Base-by-base conservation (phyloP, 2,329 filamentous ascomycete species). In the Fusarium sp. region DNA sequence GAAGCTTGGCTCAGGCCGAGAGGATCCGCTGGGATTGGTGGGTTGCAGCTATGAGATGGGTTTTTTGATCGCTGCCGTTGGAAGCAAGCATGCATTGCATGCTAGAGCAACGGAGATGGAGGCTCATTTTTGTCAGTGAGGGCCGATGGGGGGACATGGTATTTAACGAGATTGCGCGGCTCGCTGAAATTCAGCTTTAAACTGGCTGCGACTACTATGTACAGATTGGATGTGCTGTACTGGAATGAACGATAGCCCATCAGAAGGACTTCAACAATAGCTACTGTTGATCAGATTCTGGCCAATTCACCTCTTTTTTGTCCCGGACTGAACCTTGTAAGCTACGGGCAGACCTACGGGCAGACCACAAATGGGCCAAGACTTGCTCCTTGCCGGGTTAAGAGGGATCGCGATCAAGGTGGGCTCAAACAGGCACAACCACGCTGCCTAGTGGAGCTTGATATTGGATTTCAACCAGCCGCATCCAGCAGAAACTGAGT, bases 401-500 rank as follows among this genome's bases (percentile, higher is more conserved):
- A 65, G 38, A 58, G 48, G 55, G 61, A 65, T 65, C 62, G 53
- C 61, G 62, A 65, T 65, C 35, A 57, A 36, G 19, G 40, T 51
- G 55, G 60, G 39, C 45, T 45, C 29, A 46, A 62, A 15, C 45
- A 62, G 57, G 57, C 52, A 57, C 61, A 40, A 65, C 61, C 34
- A 53, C 24, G 51, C 48, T 53, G 48, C 43, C 38, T 40, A 46
- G 61, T 65, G 62, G 61, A 58, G 44, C 47, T 58, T 53, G 61
- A 62, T 50, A 50, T 47, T 61, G 57, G 40, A 60, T 55, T 65
- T 64, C 49, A 41, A 47, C 46, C 52, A 53, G 49, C 57, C 61
- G 61, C 61, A 58, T 55, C 48, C 58, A 65, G 62, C 34, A 29
- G 52, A 42, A 51, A 39, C 28, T 26, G 22, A 47, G 41, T 49